phyloP scores from a whole-genome alignment of 1,284 basidiomycete genomes.

The Salmacisia buchloeana region DNA sequence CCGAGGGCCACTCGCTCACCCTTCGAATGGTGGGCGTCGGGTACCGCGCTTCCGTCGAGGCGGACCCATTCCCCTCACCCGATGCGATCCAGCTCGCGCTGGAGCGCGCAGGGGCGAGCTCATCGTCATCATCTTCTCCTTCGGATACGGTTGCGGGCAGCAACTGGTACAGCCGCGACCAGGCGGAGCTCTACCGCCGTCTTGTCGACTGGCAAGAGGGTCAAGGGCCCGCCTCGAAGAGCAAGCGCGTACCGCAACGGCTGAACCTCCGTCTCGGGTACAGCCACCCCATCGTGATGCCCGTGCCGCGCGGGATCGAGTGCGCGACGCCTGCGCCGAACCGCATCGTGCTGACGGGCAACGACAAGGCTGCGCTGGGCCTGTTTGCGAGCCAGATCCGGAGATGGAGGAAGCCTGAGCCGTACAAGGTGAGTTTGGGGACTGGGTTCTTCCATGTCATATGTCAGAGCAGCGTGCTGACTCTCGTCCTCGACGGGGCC shows the following conservation, averaged over 20 bases:
- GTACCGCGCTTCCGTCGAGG: constrained; percentile 80
- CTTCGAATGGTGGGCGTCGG: constrained; percentile 90
- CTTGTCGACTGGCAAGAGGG: constrained; percentile 32
- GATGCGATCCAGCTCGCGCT: constrained; percentile 33
- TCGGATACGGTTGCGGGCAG: background rate
- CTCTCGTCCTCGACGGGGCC: background rate
- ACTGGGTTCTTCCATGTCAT: too few species aligned
- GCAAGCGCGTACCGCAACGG: constrained; percentile 16
- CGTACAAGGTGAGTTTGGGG: constrained; percentile 97
- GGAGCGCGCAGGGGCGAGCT: background rate
- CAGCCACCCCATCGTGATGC: constrained; percentile 77
- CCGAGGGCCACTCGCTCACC: constrained; percentile 74
- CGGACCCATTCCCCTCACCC: constrained; percentile 59
- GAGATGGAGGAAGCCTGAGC: constrained; percentile 81
- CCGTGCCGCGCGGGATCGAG: constrained; percentile 61
- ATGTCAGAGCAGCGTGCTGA: background rate
- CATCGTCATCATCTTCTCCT: background rate
- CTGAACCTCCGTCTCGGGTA: constrained; percentile 62
- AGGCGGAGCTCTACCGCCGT: background rate
- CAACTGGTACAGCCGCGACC: constrained; percentile 6
- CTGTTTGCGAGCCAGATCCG: constrained; percentile 82
- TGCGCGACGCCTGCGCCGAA: constrained; percentile 53
- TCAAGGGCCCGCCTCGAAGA: constrained; percentile 10
- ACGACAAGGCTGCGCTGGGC: constrained; percentile 63
- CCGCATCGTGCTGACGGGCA: constrained; percentile 55